Evolutionary conservation across 768 basidiomycete genomes (phyloP), one percentile per base, ranked within the genome.

Genomic region (Auriscalpium microsporum): DNA sequence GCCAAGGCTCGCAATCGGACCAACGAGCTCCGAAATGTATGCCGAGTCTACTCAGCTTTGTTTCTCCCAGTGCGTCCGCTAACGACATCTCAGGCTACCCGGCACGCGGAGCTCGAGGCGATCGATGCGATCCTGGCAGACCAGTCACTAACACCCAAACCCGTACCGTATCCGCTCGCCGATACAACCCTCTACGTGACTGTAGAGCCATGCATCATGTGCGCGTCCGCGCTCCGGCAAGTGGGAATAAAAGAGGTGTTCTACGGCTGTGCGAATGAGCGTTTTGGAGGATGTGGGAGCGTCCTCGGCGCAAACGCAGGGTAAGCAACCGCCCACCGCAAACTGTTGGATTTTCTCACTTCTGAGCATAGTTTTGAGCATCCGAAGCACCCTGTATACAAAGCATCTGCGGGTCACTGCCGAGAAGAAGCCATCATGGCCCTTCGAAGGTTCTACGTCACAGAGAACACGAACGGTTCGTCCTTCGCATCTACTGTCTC

Each of bases 161-260:
- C 68, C n/a, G 51, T 69, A 0, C 64, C 68, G 45, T 82, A 89
- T 56, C 90, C 90, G 6, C 78, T 99, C 16, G 76, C 78, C 1
- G 75, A 81, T 10, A 94, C 91, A 19, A 89, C 83, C 2, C 81
- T 98, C 33, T 99, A 98, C 68, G 96, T 98, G 51, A 99, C 96
- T 5, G 96, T 99, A 52, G 95, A 99, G 71, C 96, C 95, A 0
- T 99, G 96, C 71, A 93, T 98, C 68, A 98, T 98, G 96, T 99
- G 96, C 62, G 92, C 94, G 11, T 93, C 91, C 21, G 96, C 95
- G 10, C 78, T 99, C 36, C 81, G 95, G 53, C 96, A 98, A 71
- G 71, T 95, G 58, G 94, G 94, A 14, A 91, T 99, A 63, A 84
- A 83, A 55, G 78, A 86, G 60, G 95, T 97, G 7, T 88, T 83